Conservation (phyloP, 371 early-diverging fungal species). For the Apophysomyces elegans region DNA sequence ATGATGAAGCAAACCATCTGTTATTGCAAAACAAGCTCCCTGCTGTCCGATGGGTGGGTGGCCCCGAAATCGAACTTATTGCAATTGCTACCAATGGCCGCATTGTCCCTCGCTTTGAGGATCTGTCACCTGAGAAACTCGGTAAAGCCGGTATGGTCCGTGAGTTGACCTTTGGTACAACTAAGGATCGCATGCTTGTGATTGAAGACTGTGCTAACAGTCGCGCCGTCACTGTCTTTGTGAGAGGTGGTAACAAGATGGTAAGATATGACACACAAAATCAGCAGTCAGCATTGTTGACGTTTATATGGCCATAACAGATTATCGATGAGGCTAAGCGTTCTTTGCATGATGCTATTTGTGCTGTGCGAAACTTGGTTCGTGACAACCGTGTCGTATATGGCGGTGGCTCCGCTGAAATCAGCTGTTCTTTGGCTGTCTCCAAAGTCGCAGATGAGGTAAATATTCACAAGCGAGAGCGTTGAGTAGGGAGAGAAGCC, state of each 20-base stretch:
- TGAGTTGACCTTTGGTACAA: slow-evolving; percentile 97
- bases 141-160: slow-evolving; percentile 95
- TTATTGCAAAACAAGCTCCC: slow-evolving; percentile 98
- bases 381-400: slow-evolving; percentile 98
- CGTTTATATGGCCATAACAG: slow-evolving; percentile 29
- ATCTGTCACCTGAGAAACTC: slow-evolving; percentile 89
- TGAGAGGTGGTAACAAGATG: slow-evolving; percentile 99
- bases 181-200: slow-evolving; percentile 98
- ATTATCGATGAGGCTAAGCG: slow-evolving; percentile 99
- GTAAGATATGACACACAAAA: slow-evolving; percentile 29
- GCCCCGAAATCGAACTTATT: slow-evolving; percentile 98
- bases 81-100: slow-evolving; percentile 99
- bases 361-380: slow-evolving; percentile 98
- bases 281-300: neutral
- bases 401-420: slow-evolving; percentile 99
- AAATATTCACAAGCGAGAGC: neutral
- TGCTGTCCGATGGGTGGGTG: slow-evolving; percentile 99
- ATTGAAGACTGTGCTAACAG: slow-evolving; percentile 99
- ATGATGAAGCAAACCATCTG: slow-evolving; percentile 99
- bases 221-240: slow-evolving; percentile 98
- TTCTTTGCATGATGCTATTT: slow-evolving; percentile 99
- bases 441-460: slow-evolving; percentile 91
- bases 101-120: slow-evolving; percentile 99
- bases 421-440: slow-evolving; percentile 94
- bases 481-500: neutral